A percentile compares a stretch with the other conserved stretches of the same genome.
These are phyloP conservation scores for Batrachochytrium dendrobatidis DNA, from an alignment of 371 early-diverging fungal species.

Conservation along the genomic window DNA sequence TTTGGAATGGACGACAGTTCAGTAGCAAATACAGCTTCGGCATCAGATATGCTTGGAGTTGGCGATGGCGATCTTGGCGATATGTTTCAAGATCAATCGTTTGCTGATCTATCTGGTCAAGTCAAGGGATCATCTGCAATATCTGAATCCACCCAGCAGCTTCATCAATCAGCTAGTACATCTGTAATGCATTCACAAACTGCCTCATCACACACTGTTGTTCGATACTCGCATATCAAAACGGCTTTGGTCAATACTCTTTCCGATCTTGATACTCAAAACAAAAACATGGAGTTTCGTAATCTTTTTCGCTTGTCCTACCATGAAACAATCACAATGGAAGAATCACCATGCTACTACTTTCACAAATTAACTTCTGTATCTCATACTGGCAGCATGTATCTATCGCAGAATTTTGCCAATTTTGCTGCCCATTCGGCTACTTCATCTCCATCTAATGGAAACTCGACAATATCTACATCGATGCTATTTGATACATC, in stretches of 20 bases:
- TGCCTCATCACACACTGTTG: constrained; percentile 10
- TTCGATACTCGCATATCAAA: constrained; percentile 32
- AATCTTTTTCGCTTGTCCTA: constrained; percentile 35
- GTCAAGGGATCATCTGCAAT: no score
- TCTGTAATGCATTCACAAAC: no score
- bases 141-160: no score
- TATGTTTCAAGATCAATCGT: not conserved
- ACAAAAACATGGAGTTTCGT: constrained; percentile 40
- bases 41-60: not conserved
- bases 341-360: constrained; percentile 35
- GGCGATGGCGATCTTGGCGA: constrained; percentile 2
- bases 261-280: constrained; percentile 33
- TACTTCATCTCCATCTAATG: not conserved
- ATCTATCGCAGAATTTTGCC: constrained; percentile 38
- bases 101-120: no score
- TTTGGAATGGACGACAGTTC: constrained; percentile 17
- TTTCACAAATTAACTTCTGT: constrained; percentile 23
- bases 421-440: constrained; percentile 24
- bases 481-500: constrained; percentile 35
- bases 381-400: constrained; percentile 30
- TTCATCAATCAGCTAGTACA: no score
- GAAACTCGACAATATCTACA: no score
- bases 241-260: constrained; percentile 25
- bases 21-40: not conserved
- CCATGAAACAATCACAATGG: constrained; percentile 33